Evolutionary conservation across 805 yeast species (phyloP), one percentile per base, ranked within the genome.

Genomic region (Candida maris): DNA sequence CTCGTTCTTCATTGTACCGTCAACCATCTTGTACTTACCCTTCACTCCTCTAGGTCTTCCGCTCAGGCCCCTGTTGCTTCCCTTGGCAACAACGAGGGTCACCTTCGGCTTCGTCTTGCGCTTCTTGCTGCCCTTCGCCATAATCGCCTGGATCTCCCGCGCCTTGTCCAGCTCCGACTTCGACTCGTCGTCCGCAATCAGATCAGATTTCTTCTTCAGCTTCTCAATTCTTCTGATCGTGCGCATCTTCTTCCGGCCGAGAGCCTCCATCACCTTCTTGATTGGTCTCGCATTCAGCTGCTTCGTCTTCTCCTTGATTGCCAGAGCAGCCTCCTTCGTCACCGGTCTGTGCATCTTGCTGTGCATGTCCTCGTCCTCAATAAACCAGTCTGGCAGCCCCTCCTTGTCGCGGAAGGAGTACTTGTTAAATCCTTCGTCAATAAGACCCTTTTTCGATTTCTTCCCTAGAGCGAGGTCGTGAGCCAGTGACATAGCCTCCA

Each of bases 1-100:
- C 67, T 93, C 99, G 62, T 93, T 93, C 85, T 93, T 93, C 83
- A 87, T 71, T 15, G 81, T 85, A 71, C 97, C 97, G 65, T 93
- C 99, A 51, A 93, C 97, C 98, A 93, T 93, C 81, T 86, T 93
- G 70, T 93, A 93, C 61, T 86, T 88, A 66, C 99, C 99, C 63
- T 81, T 87, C 50, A 93, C 79, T 61, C 98, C 99, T 67, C 78
- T 83, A 27, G 99, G 99, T 69, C 99, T 83, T 38, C 98, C 98
- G 49, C 85, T 70, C 35, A 89, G 66, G 41, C 96, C 95, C 61
- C 70, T 84, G 64, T 93, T 89, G 24, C 69, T 61, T 54, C 97
- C 97, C 33, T 70, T 66, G 7, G 99, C 97, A 49, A 79, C 88
- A 43, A 93, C 95, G 42, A 87, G 74, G 1, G 95, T 85, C 26